Evolutionary conservation across 1,284 basidiomycete species (phyloP).

Genomic region (Tilletia indica): DNA sequence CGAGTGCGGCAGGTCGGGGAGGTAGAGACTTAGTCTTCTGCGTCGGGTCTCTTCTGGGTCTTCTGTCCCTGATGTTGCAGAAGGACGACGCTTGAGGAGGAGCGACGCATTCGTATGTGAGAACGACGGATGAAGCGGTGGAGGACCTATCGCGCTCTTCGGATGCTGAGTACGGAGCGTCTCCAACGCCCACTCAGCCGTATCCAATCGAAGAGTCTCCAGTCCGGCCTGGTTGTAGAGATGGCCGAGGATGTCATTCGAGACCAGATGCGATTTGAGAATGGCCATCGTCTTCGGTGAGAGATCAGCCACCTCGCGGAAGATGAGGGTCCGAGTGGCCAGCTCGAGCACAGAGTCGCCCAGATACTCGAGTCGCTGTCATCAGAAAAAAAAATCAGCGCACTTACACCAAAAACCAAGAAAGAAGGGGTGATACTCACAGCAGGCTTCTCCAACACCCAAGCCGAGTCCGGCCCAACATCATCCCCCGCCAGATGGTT

Average conservation of each 20-base stretch:
- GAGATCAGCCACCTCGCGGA: background rate
- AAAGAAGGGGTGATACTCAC: background rate
- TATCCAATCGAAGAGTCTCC: slow-evolving; percentile 7
- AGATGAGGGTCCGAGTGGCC: slow-evolving; percentile 9
- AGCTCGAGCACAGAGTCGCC: slow-evolving; percentile 15
- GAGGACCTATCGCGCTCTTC: background rate
- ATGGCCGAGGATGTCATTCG: slow-evolving; percentile 16
- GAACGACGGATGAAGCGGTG: too few relatives aligned
- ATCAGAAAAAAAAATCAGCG: background rate
- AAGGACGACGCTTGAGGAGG: too few relatives aligned
- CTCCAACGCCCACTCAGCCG: slow-evolving; percentile 9
- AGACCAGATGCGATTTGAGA: slow-evolving; percentile 18
- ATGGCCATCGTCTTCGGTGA: background rate
- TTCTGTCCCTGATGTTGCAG: background rate
- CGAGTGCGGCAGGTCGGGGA: slow-evolving; percentile 10
- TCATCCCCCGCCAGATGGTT: slow-evolving; percentile 10
- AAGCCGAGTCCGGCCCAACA: background rate
- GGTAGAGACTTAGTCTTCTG: background rate
- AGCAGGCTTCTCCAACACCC: slow-evolving; percentile 1
- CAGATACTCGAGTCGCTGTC: slow-evolving; percentile 15
- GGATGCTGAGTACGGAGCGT: slow-evolving; percentile 5
- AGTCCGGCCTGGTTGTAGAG: slow-evolving; percentile 12
- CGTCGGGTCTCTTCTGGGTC: background rate
- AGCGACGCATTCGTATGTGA: too few relatives aligned
- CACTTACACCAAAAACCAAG: background rate